Conservation (phyloP, 1,284 basidiomycete genomes). For the Microbotryum silenes-acaulis region DNA sequence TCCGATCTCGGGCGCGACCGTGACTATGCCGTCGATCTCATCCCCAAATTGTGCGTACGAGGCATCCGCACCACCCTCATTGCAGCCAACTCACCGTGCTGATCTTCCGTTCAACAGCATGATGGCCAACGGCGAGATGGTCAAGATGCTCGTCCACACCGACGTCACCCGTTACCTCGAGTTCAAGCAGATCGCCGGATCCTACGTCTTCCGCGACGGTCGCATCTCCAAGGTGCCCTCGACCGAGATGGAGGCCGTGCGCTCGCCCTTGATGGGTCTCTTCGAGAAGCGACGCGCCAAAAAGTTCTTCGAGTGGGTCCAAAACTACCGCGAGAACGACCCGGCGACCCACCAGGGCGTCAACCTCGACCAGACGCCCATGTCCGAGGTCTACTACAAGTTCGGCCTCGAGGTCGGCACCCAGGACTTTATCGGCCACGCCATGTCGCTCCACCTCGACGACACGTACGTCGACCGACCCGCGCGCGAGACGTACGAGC, state of each 20-base stretch:
- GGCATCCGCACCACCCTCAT: background rate
- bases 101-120: conserved; percentile 47
- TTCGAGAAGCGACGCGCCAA: conserved; percentile 98
- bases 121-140: conserved; percentile 95
- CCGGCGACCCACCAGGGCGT: conserved; percentile 89
- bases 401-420: conserved; percentile 96
- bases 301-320: conserved; percentile 98
- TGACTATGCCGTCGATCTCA: conserved; percentile 91
- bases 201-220: conserved; percentile 94
- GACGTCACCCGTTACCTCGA: conserved; percentile 98
- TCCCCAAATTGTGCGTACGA: conserved; percentile 44
- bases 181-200: conserved; percentile 99
- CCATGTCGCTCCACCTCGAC: conserved; percentile 97
- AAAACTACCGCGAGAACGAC: conserved; percentile 88
- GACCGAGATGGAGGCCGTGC: conserved; percentile 95
- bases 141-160: conserved; percentile 96
- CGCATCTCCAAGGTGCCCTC: conserved; percentile 96
- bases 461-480: conserved; percentile 95
- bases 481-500: conserved; percentile 83
- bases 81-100: background rate
- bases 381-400: conserved; percentile 91
- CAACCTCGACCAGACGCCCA: conserved; percentile 75
- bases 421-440: conserved; percentile 98
- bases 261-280: conserved; percentile 89
- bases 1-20: conserved; percentile 78